Percentiles rank a stretch among this genome's conserved stretches.
phyloP scores from a whole-genome alignment of 2,329 filamentous ascomycete species.

The Lasiodiplodia citricola region DNA sequence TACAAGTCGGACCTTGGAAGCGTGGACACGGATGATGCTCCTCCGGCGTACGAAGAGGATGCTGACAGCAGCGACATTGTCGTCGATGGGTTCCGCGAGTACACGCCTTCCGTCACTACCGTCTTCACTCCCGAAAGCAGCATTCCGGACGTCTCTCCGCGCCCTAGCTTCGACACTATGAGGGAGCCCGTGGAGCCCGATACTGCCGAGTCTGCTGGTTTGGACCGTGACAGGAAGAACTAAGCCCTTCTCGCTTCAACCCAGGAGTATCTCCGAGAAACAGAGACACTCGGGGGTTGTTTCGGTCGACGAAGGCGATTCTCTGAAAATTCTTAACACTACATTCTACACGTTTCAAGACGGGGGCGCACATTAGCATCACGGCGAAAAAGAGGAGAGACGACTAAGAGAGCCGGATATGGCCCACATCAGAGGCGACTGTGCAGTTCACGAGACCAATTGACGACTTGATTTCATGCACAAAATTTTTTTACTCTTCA shows the following conservation, averaged over 20 bases:
- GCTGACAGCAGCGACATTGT: conserved; percentile 45
- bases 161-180: conserved; percentile 46
- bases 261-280: neutral
- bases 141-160: conserved; percentile 44
- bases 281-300: neutral
- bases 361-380: neutral
- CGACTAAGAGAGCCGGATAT: conserved; percentile 3
- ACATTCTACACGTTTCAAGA: neutral
- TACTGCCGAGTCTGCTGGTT: neutral
- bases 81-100: conserved; percentile 50
- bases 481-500: neutral
- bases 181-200: conserved; percentile 13
- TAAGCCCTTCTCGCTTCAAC: neutral
- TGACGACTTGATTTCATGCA: conserved; percentile 21
- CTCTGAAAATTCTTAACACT: neutral
- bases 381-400: neutral
- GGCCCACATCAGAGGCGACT: neutral
- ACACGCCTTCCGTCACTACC: conserved; percentile 38
- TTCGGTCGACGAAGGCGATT: neutral
- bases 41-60: conserved; percentile 51
- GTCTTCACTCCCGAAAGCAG: conserved; percentile 47
- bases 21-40: conserved; percentile 37
- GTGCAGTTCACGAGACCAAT: conserved; percentile 7
- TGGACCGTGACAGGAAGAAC: conserved; percentile 23
- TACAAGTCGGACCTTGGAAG: conserved; percentile 47